phyloP scores from a whole-genome alignment of 495 filamentous ascomycete genomes.

The Penicillium alfredii region DNA sequence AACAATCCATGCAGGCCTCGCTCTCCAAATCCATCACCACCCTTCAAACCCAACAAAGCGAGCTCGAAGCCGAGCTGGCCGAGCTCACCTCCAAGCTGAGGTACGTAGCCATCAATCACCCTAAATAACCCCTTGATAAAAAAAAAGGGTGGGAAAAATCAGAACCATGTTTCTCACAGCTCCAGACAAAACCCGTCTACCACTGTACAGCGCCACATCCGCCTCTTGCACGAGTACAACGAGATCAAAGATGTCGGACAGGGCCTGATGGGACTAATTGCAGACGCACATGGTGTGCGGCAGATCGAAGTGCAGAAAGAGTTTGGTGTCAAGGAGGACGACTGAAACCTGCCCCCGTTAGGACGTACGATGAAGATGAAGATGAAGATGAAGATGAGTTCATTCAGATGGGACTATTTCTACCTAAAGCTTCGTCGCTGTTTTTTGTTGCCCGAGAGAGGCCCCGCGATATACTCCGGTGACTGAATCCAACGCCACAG shows the following conservation, averaged over 20 bases:
- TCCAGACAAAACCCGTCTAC: slow-evolving; percentile 29
- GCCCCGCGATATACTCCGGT: not conserved
- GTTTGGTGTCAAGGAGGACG: slow-evolving; percentile 35
- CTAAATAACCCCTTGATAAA: too few species aligned
- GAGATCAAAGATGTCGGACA: slow-evolving; percentile 70
- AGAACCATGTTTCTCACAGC: not conserved
- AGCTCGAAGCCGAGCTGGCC: slow-evolving; percentile 28
- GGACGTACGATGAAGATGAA: not conserved
- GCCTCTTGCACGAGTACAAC: slow-evolving; percentile 68
- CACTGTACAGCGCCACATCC: slow-evolving; percentile 61
- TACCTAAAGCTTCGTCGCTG: not conserved
- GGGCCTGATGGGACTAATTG: slow-evolving; percentile 67
- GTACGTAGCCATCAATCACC: slow-evolving; percentile 20
- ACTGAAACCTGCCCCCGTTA: slow-evolving; percentile 21
- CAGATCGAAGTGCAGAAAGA: slow-evolving; percentile 60
- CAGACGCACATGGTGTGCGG: slow-evolving; percentile 60
- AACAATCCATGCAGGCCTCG: slow-evolving; percentile 14
- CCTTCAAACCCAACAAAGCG: slow-evolving; percentile 28
- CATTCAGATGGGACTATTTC: slow-evolving; percentile 7
- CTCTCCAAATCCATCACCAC: slow-evolving; percentile 31
- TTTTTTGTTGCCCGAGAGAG: not conserved
- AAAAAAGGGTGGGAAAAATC: not conserved
- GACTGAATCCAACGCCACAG: not conserved
- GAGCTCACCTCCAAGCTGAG: slow-evolving; percentile 29
- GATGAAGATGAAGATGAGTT: too few species aligned